Base-by-base conservation (phyloP, 345 rosid species). In the Pelargonium nanum region DNA sequence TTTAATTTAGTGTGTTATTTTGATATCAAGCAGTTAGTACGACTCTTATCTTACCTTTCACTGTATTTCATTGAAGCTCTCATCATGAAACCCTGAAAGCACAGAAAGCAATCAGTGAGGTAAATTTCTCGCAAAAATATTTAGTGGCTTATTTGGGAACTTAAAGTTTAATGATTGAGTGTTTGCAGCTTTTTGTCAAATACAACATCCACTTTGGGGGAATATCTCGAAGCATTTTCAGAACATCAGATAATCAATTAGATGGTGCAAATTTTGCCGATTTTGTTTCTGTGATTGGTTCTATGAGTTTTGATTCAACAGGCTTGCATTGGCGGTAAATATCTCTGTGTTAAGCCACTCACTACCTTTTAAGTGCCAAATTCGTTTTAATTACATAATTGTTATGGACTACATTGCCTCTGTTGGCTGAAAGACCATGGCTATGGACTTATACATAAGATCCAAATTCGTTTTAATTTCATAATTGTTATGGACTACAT, bases 91-190 rank as follows among this genome's bases (percentile, higher is more conserved):
- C 97, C 62, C 72, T 93, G 76, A 93, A 93, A 84, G 69, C 91
- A 28, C 99, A 89, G 77, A 93, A 89, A 71, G 88, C 96, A 59
- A 93, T 93, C 68, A 89, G 72, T 75, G 97, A 89, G 85, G 99
- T 93, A 79, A 78, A 48, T n/a, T n/a, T 28, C 65, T 72, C 30
- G 50, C 62, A 60, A 58, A 58, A 60, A 56, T 59, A 62, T 65
- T 55, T 56, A 40, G 56, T 26, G 20, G 19, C 64, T 48, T 51
- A 20, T 55, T 21, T 56, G 19, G 52, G 28, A 61, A 64, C 50
- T 68, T 65, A 19, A 55, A 40, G 55, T 60, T 48, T n/a, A 53
- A 26, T 26, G 62, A 56, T 65, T 73, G 50, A 62, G 15, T 70
- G 57, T 58, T 59, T 60, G 71, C 96, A 93, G 99, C 90, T 93